Evolutionary conservation across 768 basidiomycete genomes (phyloP).

Genomic region (Kwoniella europaea): DNA sequence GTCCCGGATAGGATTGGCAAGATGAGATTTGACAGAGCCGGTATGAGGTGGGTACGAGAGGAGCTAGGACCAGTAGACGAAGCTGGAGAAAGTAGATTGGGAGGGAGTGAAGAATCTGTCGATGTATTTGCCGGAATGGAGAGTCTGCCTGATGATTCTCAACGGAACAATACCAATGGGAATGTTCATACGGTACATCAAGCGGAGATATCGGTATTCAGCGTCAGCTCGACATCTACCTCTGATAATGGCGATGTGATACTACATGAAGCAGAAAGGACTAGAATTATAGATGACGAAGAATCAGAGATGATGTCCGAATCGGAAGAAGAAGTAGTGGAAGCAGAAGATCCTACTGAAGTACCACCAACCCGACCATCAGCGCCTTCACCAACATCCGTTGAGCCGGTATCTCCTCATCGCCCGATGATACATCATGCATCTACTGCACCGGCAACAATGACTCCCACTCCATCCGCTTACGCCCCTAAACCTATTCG

Average conservation of each 20-base stretch:
- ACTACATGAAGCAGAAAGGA: constrained; percentile 11
- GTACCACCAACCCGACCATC: background rate
- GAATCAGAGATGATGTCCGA: constrained; percentile 8
- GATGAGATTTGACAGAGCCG: constrained; percentile 82
- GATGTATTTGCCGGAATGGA: constrained; percentile 94
- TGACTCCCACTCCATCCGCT: constrained; percentile 38
- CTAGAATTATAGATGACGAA: constrained; percentile 3
- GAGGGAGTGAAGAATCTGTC: constrained; percentile 52
- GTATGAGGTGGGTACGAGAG: constrained; percentile 84
- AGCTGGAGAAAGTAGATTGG: constrained; percentile 35
- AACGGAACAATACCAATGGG: background rate
- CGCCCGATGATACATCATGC: constrained; percentile 35
- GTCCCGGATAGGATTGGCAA: constrained; percentile 79
- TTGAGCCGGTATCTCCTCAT: constrained; percentile 19
- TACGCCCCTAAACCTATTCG: constrained; percentile 40
- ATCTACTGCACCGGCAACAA: constrained; percentile 42
- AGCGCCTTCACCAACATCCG: constrained; percentile 5
- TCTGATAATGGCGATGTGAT: constrained; percentile 15
- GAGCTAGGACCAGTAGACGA: constrained; percentile 34
- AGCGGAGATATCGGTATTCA: constrained; percentile 17
- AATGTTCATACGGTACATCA: background rate
- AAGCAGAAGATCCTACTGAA: constrained; percentile 20
- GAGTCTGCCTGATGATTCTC: constrained; percentile 70
- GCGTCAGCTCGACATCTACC: constrained; percentile 8
- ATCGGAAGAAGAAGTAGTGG: constrained; percentile 6